Evolutionary conservation across 139 green algal species (phyloP).

Genomic region (Chlorella sp.): DNA sequence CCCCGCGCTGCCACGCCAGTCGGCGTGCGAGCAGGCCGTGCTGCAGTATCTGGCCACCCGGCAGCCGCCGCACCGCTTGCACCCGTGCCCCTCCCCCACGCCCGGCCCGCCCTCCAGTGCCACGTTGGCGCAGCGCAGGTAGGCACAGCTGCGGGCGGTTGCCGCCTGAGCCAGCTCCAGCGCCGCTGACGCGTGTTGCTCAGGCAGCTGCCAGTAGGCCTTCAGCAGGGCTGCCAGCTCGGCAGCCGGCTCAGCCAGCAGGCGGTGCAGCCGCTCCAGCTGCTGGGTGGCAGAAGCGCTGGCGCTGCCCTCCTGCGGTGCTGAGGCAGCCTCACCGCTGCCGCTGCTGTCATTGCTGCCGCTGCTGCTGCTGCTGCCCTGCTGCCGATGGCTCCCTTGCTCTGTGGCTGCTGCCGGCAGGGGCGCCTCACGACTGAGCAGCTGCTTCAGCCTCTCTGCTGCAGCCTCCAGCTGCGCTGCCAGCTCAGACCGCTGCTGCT

Average conservation of each 20-base stretch:
- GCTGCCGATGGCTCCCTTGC: too few species aligned
- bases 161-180: neutral
- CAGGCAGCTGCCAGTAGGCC: neutral
- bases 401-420: too few species aligned
- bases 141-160: neutral
- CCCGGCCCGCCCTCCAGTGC: neutral
- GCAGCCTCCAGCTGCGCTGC: neutral
- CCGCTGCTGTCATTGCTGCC: too few species aligned
- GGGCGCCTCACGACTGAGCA: too few species aligned
- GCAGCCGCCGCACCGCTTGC: conserved; percentile 3
- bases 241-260: neutral
- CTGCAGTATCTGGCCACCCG: neutral
- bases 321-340: too few species aligned
- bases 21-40: neutral
- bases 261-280: neutral
- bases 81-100: neutral
- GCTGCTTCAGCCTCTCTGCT: too few species aligned
- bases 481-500: neutral
- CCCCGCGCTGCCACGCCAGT: neutral
- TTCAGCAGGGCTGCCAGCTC: neutral
- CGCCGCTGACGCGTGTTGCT: neutral
- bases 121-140: conserved; percentile 1
- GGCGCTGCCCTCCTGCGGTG: neutral
- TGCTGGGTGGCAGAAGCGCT: neutral
- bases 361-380: too few species aligned